Conservation (phyloP, 371 early-diverging fungal genomes). For the Mucor piriformis region DNA sequence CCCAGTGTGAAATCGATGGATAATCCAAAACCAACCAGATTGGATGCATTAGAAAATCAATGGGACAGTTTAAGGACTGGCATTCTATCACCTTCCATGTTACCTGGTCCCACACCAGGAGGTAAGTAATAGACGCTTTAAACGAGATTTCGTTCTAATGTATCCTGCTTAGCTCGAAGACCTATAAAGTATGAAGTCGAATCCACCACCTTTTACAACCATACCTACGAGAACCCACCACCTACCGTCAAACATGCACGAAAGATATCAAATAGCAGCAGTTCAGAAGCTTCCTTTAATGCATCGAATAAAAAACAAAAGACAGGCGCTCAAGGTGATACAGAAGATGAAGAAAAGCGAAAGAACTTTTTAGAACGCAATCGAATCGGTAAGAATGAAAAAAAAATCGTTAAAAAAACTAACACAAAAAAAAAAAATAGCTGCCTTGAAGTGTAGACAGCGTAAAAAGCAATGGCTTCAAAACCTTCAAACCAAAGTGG, state of each 20-base stretch:
- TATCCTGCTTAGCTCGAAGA: neutral
- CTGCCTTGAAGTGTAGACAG: constrained; percentile 74
- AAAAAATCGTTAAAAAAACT: neutral
- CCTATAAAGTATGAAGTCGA: neutral
- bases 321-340: neutral
- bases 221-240: constrained; percentile 3
- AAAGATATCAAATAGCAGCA: constrained; percentile 1
- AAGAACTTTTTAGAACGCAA: constrained; percentile 83
- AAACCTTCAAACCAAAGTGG: constrained; percentile 61
- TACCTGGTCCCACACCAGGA: constrained; percentile 1
- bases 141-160: neutral
- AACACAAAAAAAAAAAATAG: constrained; percentile 26
- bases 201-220: constrained; percentile 3
- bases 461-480: constrained; percentile 70
- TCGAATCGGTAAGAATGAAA: constrained; percentile 72
- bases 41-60: constrained; percentile 1
- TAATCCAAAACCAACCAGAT: neutral
- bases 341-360: constrained; percentile 69
- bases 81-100: constrained; percentile 19
- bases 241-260: neutral
- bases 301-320: constrained; percentile 2
- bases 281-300: constrained; percentile 4
- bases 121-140: constrained; percentile 1
- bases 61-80: constrained; percentile 9
- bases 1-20: constrained; percentile 1